Percentiles rank a stretch among this genome's conserved stretches.
Conservation (phyloP, 2,329 filamentous ascomycete species). For the Neonectria neomacrospora region DNA sequence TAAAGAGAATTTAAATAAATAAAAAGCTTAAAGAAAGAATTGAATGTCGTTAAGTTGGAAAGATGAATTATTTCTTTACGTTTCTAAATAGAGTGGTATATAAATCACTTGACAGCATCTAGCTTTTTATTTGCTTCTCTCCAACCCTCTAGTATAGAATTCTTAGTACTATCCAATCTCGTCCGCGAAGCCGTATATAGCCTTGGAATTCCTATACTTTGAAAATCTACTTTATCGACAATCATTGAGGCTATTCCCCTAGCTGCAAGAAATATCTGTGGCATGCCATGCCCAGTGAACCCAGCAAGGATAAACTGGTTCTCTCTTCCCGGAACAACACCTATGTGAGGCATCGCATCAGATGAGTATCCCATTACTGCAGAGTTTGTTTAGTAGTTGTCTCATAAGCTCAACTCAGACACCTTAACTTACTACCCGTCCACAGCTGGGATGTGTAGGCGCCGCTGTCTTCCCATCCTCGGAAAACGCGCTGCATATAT, state of each 20-base stretch:
- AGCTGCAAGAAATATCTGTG: conserved; percentile 52
- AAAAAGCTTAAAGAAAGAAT: too few species aligned
- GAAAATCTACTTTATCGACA: conserved; percentile 3
- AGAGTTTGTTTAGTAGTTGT: neutral
- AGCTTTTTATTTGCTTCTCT: conserved; percentile 1
- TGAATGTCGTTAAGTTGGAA: too few species aligned
- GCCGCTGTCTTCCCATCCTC: conserved; percentile 22
- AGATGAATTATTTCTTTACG: too few species aligned
- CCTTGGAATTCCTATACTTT: conserved; percentile 15
- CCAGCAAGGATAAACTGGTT: conserved; percentile 59
- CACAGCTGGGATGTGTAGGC: conserved; percentile 18
- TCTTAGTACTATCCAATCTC: conserved; percentile 16
- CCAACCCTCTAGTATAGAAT: conserved; percentile 18
- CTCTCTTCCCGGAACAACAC: conserved; percentile 50
- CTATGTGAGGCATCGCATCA: conserved; percentile 57
- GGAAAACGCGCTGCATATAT: conserved; percentile 23
- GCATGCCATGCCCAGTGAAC: conserved; percentile 65
- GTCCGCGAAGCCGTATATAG: conserved; percentile 10
- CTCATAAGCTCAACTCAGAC: neutral
- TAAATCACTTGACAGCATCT: conserved; percentile 1
- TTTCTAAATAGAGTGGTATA: too few species aligned
- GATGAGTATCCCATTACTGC: conserved; percentile 56
- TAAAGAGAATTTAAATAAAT: too few species aligned
- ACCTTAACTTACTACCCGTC: conserved; percentile 16
- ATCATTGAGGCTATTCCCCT: conserved; percentile 19